Evolutionary conservation across 768 basidiomycete species (phyloP), one percentile per base, ranked within the genome.

Genomic region (Daedaleopsis sinensis): DNA sequence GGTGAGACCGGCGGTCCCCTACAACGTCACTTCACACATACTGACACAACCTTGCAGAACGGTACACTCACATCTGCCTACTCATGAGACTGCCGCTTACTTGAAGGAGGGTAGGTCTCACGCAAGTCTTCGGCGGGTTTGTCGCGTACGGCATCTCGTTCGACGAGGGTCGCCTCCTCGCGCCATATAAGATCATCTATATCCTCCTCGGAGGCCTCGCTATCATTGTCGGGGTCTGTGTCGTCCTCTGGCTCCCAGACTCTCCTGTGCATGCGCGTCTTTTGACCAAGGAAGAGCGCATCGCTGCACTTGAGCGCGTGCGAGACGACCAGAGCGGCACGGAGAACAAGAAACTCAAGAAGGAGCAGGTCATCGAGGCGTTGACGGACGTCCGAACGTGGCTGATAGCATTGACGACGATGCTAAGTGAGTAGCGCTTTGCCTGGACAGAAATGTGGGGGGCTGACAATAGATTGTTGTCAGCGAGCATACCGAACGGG

Each of bases 401-500:
- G 85, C 66, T 88, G 13, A 80, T 89, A 38, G 80, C 86, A 18
- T 69, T 89, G 16, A 79, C 85, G 0, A 84, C 84, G 1, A 55
- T 88, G 65, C 67, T 86, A 51, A 85, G 87, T 87, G 65, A 62
- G 84, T 76, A 5, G 48, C 3, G 36, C 38, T 42, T 16, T 1
- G 15, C 6, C 15, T 37, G 27, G 11, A 8, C 18, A 23, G 13
- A n/a, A 15, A 12, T 38, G 21, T 11, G 37, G 24, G 58, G 37
- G 59, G 23, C 57, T 70, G 32, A 64, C 57, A n/a, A n/a, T n/a
- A n/a, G 8, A 55, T 32, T 51, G 18, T 53, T 48, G 24, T 52
- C 39, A 89, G 87, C 84, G 57, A 88, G 84, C 65, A 83, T 89
- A 37, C 86, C 87, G 0, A 88, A 86, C 65, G 87, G 87, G 19